Conservation (phyloP, 2,329 filamentous ascomycete genomes). For the Chrysosporium queenslandicum region DNA sequence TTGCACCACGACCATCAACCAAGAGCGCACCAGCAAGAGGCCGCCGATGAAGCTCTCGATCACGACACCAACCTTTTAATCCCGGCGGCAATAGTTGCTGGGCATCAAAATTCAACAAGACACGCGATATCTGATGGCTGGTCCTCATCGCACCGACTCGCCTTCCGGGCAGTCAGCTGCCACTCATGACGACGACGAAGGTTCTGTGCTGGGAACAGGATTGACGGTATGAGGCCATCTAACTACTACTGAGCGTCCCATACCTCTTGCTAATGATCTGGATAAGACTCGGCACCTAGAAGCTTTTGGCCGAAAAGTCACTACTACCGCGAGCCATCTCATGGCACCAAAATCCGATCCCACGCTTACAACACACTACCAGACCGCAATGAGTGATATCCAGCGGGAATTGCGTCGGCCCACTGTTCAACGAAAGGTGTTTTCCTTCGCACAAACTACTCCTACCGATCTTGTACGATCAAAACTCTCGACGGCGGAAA, state of each 20-base stretch:
- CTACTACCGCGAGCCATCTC: slow-evolving; percentile 81
- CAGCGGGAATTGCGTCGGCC: slow-evolving; percentile 81
- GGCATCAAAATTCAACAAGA: not conserved
- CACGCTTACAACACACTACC: slow-evolving; percentile 52
- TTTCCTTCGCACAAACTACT: slow-evolving; percentile 79
- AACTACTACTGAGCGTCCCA: not conserved
- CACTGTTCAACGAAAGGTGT: slow-evolving; percentile 75
- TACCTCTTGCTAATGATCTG: not conserved
- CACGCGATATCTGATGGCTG: slow-evolving; percentile 31
- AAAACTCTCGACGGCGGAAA: slow-evolving; percentile 80
- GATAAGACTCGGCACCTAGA: slow-evolving; percentile 73
- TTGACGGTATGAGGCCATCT: slow-evolving; percentile 32
- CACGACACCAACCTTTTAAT: not conserved
- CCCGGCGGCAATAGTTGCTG: not conserved
- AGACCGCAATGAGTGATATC: slow-evolving; percentile 76
- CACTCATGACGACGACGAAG: slow-evolving; percentile 35
- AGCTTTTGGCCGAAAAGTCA: slow-evolving; percentile 88
- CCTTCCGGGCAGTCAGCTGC: slow-evolving; percentile 34
- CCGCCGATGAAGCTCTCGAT: not conserved
- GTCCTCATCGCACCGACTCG: slow-evolving; percentile 37
- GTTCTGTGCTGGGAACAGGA: slow-evolving; percentile 38
- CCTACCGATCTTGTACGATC: slow-evolving; percentile 91
- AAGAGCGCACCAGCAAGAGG: not conserved
- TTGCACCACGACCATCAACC: not conserved
- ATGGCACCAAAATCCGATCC: slow-evolving; percentile 57